Base-by-base conservation (phyloP, 2,329 filamentous ascomycete genomes). In the Cryphonectria nitschkei region DNA sequence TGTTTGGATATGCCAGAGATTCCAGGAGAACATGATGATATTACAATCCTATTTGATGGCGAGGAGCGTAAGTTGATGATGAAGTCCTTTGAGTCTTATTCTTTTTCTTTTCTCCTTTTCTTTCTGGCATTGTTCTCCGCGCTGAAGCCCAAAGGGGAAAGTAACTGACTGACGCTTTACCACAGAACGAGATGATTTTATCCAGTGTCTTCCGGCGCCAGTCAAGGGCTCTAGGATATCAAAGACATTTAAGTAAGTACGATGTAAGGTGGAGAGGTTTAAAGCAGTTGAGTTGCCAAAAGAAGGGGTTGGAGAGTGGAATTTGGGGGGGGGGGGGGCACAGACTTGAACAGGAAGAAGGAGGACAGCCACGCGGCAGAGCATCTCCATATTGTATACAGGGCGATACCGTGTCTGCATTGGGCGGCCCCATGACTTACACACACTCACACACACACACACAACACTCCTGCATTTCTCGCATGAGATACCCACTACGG, bases 21-120 rank as follows among this genome's bases (percentile, higher is more conserved):
- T 80, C 93, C 94, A 0, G 93, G 93, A 66, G 95, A 97, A 82
- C 94, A 97, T 81, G 95, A 97, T 79, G 95, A 98, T 82, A 93
- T 98, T 75, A 88, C 91, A 14, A 90, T 98, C 76, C 81, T 91
- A 72, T 98, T 98, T 84, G 94, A 97, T 74, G 90, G 86, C 62
- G 92, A 93, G 78, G 84, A 87, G 77, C 92, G 92, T 94, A 81
- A 84, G 91, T 85, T 32, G 11, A 68, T 5, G 8, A 46, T 37
- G 29, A 26, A 26, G 26, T 7, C 29, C 29, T 26, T 65, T 65
- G 67, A 41, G 9, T 39, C 9, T 39, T 9, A 9, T 39, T 39
- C 1, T 39, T 39, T 39, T 11, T 39, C 2, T 11, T 39, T 37
- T 37, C 9, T 37, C 9, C 34, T 37, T 37, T 37, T 9, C 37